A percentile compares a stretch with the other conserved stretches of the same genome.
These are phyloP conservation scores for Tubosaeta sp. DNA, from an alignment of 768 basidiomycete species.

Conservation along the genomic window DNA sequence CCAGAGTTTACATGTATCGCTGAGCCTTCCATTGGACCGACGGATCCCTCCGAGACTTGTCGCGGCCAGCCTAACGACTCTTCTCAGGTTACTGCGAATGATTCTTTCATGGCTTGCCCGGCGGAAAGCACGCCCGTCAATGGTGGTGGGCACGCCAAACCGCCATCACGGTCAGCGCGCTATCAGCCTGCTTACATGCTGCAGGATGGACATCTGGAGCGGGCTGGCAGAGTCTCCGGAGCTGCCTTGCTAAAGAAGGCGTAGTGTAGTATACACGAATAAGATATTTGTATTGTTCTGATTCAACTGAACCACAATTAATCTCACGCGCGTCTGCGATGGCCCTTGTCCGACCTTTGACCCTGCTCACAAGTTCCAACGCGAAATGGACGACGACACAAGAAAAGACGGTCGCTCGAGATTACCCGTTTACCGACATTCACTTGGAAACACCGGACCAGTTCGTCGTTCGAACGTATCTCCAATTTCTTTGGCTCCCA, in stretches of 20 bases:
- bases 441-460: constrained; percentile 48
- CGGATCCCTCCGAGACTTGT: background rate
- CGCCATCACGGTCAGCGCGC: constrained; percentile 18
- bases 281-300: background rate
- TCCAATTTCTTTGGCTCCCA: constrained; percentile 77
- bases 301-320: background rate
- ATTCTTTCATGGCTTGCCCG: constrained; percentile 18
- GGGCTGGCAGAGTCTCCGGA: constrained; percentile 54
- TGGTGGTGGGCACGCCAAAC: constrained; percentile 1
- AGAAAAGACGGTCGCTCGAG: constrained; percentile 51
- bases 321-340: constrained; percentile 10
- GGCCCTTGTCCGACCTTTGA: constrained; percentile 16
- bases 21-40: constrained; percentile 7
- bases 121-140: constrained; percentile 9
- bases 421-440: constrained; percentile 50
- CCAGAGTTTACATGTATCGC: constrained; percentile 15
- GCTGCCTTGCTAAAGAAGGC: constrained; percentile 6
- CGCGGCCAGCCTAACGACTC: constrained; percentile 4
- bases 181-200: constrained; percentile 84
- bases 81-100: constrained; percentile 16
- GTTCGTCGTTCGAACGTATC: constrained; percentile 59
- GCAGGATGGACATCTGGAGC: constrained; percentile 65
- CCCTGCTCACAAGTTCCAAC: constrained; percentile 23
- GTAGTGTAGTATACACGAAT: background rate
- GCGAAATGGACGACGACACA: constrained; percentile 54